Conservation (phyloP, 2,329 filamentous ascomycete species). For the Exophiala viscosa region DNA sequence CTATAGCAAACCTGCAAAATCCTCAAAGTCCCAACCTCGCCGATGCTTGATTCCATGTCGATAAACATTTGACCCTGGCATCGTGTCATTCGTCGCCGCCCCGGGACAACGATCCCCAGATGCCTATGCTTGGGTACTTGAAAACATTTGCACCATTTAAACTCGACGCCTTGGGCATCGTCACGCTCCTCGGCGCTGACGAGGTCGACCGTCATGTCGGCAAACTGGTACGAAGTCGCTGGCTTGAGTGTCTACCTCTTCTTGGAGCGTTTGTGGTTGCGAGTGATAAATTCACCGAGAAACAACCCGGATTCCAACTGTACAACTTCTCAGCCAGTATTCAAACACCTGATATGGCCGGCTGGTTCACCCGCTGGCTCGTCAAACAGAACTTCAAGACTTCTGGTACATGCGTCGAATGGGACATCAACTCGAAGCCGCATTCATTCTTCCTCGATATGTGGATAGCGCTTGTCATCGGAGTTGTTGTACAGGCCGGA, state of each 20-base stretch:
- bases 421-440: slow-evolving; percentile 11
- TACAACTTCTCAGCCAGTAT: slow-evolving; percentile 29
- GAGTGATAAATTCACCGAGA: slow-evolving; percentile 23
- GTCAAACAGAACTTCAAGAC: slow-evolving; percentile 17
- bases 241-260: slow-evolving; percentile 27
- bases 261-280: slow-evolving; percentile 28
- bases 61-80: no score
- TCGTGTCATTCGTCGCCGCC: no score
- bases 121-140: no score
- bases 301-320: slow-evolving; percentile 23
- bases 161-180: slow-evolving; percentile 28
- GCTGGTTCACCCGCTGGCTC: slow-evolving; percentile 25
- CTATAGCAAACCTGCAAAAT: no score
- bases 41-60: no score
- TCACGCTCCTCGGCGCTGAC: slow-evolving; percentile 28
- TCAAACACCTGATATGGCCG: slow-evolving; percentile 23
- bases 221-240: slow-evolving; percentile 22
- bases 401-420: slow-evolving; percentile 18
- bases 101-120: no score
- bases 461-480: slow-evolving; percentile 9
- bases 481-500: slow-evolving; percentile 15
- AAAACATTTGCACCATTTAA: slow-evolving; percentile 13
- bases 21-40: no score
- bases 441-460: slow-evolving; percentile 6
- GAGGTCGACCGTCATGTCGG: slow-evolving; percentile 27